Percentiles rank a stretch among this genome's conserved stretches.
Conservation (phyloP, 371 early-diverging fungal genomes). For the Actinomortierella ambigua region DNA sequence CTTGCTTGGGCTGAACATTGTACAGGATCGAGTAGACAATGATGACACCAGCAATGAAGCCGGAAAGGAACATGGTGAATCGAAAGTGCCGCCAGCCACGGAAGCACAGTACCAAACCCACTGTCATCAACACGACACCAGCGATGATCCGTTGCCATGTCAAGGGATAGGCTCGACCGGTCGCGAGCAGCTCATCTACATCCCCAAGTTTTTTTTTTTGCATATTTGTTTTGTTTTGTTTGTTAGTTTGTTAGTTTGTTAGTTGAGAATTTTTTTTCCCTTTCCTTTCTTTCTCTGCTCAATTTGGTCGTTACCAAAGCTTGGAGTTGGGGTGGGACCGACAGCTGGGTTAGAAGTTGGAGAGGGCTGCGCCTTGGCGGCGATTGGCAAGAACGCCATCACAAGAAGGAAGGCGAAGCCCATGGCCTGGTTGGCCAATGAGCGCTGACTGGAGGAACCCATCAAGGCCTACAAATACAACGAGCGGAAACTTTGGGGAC, state of each 20-base stretch:
- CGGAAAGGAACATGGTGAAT: slow-evolving; percentile 34
- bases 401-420: slow-evolving; percentile 8
- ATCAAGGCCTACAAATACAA: not conserved
- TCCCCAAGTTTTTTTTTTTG: not conserved
- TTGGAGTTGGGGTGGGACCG: no score
- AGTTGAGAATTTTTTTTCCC: not conserved
- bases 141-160: slow-evolving; percentile 35
- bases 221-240: no score
- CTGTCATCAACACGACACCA: slow-evolving; percentile 16
- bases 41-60: slow-evolving; percentile 30
- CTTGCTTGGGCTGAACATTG: slow-evolving; percentile 53
- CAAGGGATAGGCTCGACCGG: slow-evolving; percentile 6
- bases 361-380: no score
- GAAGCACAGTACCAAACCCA: slow-evolving; percentile 30
- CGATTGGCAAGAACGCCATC: slow-evolving; percentile 18
- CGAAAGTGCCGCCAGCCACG: slow-evolving; percentile 38
- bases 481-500: not conserved
- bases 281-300: not conserved
- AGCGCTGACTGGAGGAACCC: not conserved
- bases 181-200: not conserved
- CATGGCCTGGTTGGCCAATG: slow-evolving; percentile 12
- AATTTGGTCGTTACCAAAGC: no score
- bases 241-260: not conserved
- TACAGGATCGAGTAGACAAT: slow-evolving; percentile 58
- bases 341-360: no score